Conservation (phyloP, 768 basidiomycete genomes). For the Kwoniella mangroviensis region DNA sequence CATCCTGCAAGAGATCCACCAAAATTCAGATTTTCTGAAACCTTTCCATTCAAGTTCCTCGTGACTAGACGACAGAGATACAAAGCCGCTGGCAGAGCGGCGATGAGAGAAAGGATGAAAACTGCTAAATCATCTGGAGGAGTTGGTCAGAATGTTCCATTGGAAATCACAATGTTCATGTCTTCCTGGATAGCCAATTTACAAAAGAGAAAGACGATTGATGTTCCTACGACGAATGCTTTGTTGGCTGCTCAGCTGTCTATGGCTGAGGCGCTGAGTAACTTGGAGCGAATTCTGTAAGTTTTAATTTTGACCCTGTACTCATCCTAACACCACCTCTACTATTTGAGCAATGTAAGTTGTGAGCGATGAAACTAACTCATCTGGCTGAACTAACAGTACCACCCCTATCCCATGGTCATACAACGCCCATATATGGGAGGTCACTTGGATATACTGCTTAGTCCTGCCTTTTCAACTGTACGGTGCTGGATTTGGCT, state of each 20-base stretch:
- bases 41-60: slow-evolving; percentile 35
- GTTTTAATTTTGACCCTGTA: no score
- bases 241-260: slow-evolving; percentile 37
- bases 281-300: slow-evolving; percentile 51
- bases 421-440: slow-evolving; percentile 55
- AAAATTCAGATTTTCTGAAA: slow-evolving; percentile 39
- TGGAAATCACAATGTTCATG: slow-evolving; percentile 55
- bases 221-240: slow-evolving; percentile 51
- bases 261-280: slow-evolving; percentile 46
- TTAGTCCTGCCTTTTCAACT: slow-evolving; percentile 54
- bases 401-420: slow-evolving; percentile 56
- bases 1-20: slow-evolving; percentile 46
- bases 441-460: slow-evolving; percentile 54
- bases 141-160: slow-evolving; percentile 47
- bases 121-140: slow-evolving; percentile 30
- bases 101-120: slow-evolving; percentile 16
- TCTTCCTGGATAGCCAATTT: slow-evolving; percentile 44
- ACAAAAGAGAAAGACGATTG: slow-evolving; percentile 48
- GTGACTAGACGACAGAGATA: slow-evolving; percentile 26
- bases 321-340: no score
- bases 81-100: slow-evolving; percentile 31
- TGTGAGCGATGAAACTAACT: no score
- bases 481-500: slow-evolving; percentile 49
- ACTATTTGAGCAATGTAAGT: no score
- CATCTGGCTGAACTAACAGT: background rate